Conservation (phyloP, 306 rosid genomes). For the Glycine latifolia region DNA sequence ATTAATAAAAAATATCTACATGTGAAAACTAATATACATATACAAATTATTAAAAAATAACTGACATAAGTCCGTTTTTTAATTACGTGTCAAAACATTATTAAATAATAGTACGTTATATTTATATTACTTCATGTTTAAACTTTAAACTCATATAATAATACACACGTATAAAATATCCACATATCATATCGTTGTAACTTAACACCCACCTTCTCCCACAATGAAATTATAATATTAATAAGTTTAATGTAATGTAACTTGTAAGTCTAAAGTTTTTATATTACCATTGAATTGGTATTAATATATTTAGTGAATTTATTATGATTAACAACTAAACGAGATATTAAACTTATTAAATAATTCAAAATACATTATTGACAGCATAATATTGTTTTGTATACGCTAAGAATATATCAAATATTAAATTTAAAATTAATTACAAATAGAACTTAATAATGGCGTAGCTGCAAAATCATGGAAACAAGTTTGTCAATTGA, state of each 20-base stretch:
- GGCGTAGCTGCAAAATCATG: neutral
- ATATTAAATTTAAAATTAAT: neutral
- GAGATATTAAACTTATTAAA: too few relatives aligned
- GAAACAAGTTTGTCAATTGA: neutral
- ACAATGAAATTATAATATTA: neutral
- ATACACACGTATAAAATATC: neutral
- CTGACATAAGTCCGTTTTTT: neutral
- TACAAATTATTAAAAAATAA: neutral
- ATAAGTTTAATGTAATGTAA: neutral
- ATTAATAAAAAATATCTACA: too few relatives aligned
- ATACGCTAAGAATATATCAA: neutral
- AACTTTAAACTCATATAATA: neutral
- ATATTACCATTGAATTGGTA: neutral
- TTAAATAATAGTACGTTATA: neutral
- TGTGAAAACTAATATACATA: too few relatives aligned
- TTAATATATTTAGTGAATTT: neutral
- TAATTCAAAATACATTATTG: neutral
- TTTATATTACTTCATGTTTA: neutral
- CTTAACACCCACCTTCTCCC: neutral
- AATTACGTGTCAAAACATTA: neutral
- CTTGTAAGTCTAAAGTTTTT: neutral
- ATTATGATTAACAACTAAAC: too few relatives aligned
- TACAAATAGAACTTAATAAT: neutral
- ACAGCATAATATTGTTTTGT: neutral
- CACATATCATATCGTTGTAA: neutral